These are phyloP conservation scores for Stylonectria norvegica DNA, from an alignment of 2,329 filamentous ascomycete species.

Conservation along the genomic window DNA sequence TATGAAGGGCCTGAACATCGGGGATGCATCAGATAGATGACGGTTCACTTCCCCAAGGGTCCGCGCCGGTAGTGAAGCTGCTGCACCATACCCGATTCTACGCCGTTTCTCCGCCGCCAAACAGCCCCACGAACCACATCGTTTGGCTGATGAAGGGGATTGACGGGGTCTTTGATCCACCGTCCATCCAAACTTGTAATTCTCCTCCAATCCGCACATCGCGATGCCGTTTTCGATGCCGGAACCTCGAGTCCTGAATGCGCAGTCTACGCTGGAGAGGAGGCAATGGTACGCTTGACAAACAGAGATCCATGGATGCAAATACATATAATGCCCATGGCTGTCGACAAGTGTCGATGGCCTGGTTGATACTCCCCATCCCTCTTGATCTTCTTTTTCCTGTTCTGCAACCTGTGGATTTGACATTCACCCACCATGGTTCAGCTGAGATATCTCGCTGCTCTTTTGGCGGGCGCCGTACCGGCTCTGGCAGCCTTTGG, in stretches of 20 bases:
- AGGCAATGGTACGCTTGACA: too few species aligned
- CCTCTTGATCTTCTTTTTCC: not conserved
- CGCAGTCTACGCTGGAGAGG: too few species aligned
- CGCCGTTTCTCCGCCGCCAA: not conserved
- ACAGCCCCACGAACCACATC: not conserved
- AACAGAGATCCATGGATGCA: not conserved
- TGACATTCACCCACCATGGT: constrained; percentile 21
- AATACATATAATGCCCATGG: constrained; percentile 9
- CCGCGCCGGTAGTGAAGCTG: not conserved
- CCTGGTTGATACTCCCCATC: constrained; percentile 3
- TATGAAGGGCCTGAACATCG: too few species aligned
- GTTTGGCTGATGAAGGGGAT: not conserved
- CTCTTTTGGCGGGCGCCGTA: constrained; percentile 28
- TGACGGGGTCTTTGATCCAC: not conserved
- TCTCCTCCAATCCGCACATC: constrained; percentile 27
- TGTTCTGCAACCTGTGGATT: not conserved
- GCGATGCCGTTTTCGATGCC: too few species aligned
- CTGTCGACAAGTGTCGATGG: not conserved
- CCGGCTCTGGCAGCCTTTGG: constrained; percentile 40
- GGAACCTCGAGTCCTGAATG: too few species aligned
- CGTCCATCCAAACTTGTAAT: constrained; percentile 6
- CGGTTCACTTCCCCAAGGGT: too few species aligned
- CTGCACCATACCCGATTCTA: too few species aligned
- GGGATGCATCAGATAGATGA: too few species aligned
- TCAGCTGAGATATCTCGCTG: constrained; percentile 19